Conservation (phyloP, 331 rosid species). For the Pyrus hybrid region DNA sequence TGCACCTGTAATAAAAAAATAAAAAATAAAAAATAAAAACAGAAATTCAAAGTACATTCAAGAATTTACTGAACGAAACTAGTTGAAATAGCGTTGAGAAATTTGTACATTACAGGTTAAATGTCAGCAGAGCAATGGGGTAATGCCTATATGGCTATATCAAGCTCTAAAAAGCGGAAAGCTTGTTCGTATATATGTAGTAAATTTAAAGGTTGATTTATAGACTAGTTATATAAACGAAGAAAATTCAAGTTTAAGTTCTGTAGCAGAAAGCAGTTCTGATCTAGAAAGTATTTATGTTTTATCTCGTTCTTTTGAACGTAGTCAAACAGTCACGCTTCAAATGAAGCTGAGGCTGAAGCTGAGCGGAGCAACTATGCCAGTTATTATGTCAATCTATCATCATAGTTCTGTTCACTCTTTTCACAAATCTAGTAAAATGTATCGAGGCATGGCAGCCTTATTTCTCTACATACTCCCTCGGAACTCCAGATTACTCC, state of each 20-base stretch:
- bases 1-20: slow-evolving; percentile 40
- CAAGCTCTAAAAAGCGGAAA: neutral
- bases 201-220: neutral
- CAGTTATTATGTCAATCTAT: neutral
- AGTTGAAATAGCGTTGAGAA: neutral
- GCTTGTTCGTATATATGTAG: neutral
- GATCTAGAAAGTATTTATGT: neutral
- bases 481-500: neutral
- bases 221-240: neutral
- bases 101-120: neutral
- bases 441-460: neutral
- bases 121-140: neutral
- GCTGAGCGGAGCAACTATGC: neutral
- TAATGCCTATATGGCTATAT: neutral
- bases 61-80: neutral
- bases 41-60: neutral
- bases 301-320: neutral
- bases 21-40: neutral
- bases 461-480: neutral
- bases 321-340: too few species aligned
- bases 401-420: neutral
- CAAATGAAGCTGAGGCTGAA: too few species aligned
- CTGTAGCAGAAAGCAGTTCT: neutral
- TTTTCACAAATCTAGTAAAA: neutral
- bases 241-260: neutral